Conservation (phyloP, 225 moss, liverwort and hornwort genomes). For the Physcomitrium patens region DNA sequence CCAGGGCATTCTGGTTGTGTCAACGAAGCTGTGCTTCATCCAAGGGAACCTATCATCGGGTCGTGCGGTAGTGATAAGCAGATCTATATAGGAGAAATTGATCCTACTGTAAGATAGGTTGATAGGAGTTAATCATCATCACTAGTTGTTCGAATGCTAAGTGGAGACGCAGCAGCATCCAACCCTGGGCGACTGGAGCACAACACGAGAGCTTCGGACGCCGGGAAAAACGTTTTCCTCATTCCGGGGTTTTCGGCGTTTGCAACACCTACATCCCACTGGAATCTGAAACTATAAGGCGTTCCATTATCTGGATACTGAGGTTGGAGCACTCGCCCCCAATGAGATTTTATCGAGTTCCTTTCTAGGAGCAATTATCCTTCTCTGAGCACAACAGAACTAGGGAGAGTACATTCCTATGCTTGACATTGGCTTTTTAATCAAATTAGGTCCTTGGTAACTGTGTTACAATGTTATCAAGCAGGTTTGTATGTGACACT, state of each 20-base stretch:
- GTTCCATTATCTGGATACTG: background rate
- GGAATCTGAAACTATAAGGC: background rate
- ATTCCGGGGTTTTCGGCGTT: slow-evolving; percentile 1
- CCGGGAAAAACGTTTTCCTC: background rate
- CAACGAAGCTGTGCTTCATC: slow-evolving; percentile 92
- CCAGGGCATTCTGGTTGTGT: slow-evolving; percentile 94
- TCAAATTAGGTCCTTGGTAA: no score
- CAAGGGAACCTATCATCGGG: slow-evolving; percentile 88
- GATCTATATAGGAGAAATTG: slow-evolving; percentile 87
- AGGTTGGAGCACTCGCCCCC: background rate
- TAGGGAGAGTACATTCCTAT: no score
- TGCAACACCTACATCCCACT: background rate
- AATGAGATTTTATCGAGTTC: slow-evolving; percentile 5
- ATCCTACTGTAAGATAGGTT: slow-evolving; percentile 64
- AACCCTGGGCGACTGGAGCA: slow-evolving; percentile 7
- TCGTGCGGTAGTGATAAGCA: slow-evolving; percentile 95
- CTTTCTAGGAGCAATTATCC: background rate
- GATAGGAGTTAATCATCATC: background rate
- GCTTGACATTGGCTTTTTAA: no score
- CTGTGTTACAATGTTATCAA: no score
- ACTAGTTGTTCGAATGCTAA: slow-evolving; percentile 7
- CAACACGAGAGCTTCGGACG: slow-evolving; percentile 1
- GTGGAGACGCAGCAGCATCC: slow-evolving; percentile 1
- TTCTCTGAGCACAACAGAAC: no score
- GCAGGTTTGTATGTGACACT: no score